Base-by-base conservation (phyloP, 495 filamentous ascomycete species). In the Aspergillus mulundensis region DNA sequence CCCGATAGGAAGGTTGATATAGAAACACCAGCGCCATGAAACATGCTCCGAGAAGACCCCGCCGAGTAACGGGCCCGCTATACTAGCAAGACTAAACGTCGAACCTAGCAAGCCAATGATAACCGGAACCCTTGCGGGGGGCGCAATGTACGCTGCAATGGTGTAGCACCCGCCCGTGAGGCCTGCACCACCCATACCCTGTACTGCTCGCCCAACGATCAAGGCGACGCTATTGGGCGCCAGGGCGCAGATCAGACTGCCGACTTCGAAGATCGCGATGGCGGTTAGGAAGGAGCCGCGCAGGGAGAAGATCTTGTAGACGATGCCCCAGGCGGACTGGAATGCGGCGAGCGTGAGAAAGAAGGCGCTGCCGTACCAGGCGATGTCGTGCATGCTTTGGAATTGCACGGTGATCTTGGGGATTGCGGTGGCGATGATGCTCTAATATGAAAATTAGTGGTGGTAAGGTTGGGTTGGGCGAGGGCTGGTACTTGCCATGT, bases 1-100 rank as follows among this genome's bases (percentile, higher is more conserved):
- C 20, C 24, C 19, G 8, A 48, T 30, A 3, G 53, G 53, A 21
- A 49, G 36, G 38, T 56, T 56, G 8, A 49, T 21, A 20, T 50
- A 50, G 42, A 55, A 55, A 25, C 87, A 92, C 89, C 88, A 92
- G 52, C 89, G 71, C 90, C 89, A 94, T 1, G 81, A 80, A 5
- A 82, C 66, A n/a, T 80, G 67, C 18, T 78, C 71, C 0, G 79
- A 81, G 50, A 85, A 81, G 3, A 69, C 74, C 8, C 82, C 82
- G 14, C 82, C 82, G 3, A 84, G 66, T 0, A 91, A 69, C 1
- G 88, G 87, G 7, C 87, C 87, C 14, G 81, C 75, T 32, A 88
- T 81, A 11, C 72, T 79, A 1, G 87, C 82, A 19, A 91, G 77
- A 18, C 86, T 87, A 66, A 82, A 90, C 65, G 89, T 81, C 57